Conservation (phyloP, 352 stramenopile species). For the Phytopythium cucurbitacearum region DNA sequence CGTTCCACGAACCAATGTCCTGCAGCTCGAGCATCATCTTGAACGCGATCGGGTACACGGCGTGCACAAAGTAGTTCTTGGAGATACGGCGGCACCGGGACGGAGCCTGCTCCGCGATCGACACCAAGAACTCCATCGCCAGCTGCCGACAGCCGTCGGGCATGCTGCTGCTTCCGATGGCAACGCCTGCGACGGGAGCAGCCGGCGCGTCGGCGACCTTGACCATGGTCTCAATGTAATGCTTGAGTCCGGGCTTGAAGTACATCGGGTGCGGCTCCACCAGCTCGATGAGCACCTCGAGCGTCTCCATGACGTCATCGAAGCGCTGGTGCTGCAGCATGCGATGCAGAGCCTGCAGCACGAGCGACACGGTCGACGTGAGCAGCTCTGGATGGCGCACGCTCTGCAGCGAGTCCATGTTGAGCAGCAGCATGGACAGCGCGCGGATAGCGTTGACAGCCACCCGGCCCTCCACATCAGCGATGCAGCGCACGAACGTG, state of each 20-base stretch:
- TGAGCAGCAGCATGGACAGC: slow-evolving; percentile 70
- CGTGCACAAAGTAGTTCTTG: slow-evolving; percentile 73
- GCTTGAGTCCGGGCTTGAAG: slow-evolving; percentile 55
- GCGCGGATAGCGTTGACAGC: slow-evolving; percentile 68
- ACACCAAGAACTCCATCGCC: slow-evolving; percentile 84
- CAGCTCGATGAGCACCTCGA: slow-evolving; percentile 83
- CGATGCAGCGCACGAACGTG: slow-evolving; percentile 45
- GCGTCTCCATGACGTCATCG: slow-evolving; percentile 69
- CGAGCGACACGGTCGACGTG: slow-evolving; percentile 36
- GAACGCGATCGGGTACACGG: slow-evolving; percentile 74
- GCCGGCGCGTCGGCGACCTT: slow-evolving; percentile 46
- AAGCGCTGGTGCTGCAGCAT: slow-evolving; percentile 50
- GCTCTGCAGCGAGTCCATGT: slow-evolving; percentile 57
- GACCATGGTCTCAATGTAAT: slow-evolving; percentile 72
- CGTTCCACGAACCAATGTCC: slow-evolving; percentile 70
- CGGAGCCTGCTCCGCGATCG: slow-evolving; percentile 65
- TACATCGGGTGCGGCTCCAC: slow-evolving; percentile 64
- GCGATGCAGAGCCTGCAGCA: slow-evolving; percentile 50
- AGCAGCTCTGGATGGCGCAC: slow-evolving; percentile 53
- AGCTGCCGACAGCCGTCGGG: slow-evolving; percentile 72
- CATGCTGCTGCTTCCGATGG: slow-evolving; percentile 12
- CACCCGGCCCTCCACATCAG: slow-evolving; percentile 54
- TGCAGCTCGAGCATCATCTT: slow-evolving; percentile 83
- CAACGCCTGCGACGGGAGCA: neutral
- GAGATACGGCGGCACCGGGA: slow-evolving; percentile 53